Evolutionary conservation across 305 asterid species (phyloP).

Genomic region (Fraxinus sp.): DNA sequence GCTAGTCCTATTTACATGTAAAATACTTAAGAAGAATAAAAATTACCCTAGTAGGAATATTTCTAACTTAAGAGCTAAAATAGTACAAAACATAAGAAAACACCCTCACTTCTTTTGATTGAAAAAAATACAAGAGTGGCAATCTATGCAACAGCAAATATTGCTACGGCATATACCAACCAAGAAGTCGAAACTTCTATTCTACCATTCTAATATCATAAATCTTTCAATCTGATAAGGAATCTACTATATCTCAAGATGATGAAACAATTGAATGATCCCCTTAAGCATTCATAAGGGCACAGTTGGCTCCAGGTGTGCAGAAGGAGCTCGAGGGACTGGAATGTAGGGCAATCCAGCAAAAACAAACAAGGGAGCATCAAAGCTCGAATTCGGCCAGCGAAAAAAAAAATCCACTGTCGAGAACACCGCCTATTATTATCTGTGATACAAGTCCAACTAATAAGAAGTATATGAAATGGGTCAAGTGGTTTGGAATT

Average conservation of each 20-base stretch:
- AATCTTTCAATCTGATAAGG: background rate
- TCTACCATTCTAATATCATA: background rate
- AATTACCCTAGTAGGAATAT: background rate
- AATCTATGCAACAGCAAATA: background rate
- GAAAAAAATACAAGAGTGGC: background rate
- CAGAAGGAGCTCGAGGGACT: background rate
- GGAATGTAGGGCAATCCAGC: background rate
- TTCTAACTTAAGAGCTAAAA: background rate
- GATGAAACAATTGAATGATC: background rate
- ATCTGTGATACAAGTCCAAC: background rate
- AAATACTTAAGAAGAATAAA: background rate
- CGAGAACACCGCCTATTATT: background rate
- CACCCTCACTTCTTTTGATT: background rate
- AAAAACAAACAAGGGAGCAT: background rate
- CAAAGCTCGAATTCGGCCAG: background rate
- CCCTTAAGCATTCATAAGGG: background rate
- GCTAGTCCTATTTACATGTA: background rate
- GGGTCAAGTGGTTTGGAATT: background rate
- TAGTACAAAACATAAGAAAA: background rate
- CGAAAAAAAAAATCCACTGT: background rate
- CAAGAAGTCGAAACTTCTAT: background rate
- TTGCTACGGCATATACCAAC: background rate
- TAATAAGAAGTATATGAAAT: background rate
- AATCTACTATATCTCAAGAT: background rate
- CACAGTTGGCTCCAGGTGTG: background rate